phyloP scores from a whole-genome alignment of 345 rosid species.

The Boechera divaricarpa region DNA sequence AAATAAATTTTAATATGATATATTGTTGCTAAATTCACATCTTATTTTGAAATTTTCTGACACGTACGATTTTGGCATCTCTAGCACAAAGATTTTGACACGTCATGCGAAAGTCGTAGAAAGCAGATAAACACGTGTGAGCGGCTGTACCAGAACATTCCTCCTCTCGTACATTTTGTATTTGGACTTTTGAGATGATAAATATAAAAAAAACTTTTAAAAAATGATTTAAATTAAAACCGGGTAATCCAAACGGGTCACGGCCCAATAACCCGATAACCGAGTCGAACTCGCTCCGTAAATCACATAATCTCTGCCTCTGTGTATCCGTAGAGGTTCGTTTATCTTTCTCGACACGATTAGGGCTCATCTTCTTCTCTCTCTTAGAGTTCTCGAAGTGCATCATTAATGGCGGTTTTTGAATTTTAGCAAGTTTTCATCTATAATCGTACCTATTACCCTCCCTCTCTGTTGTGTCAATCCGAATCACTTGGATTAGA shows the following conservation, averaged over 20 bases:
- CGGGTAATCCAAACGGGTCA: not conserved
- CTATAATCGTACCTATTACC: not conserved
- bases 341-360: constrained; percentile 29
- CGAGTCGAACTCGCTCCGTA: constrained; percentile 36
- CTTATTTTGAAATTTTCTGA: not conserved
- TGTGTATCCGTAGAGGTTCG: not conserved
- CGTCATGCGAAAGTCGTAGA: not conserved
- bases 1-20: too few relatives aligned
- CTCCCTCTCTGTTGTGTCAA: not conserved
- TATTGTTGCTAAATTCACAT: too few relatives aligned
- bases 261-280: constrained; percentile 35
- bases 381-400: not conserved
- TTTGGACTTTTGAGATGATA: not conserved
- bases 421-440: not conserved
- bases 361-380: constrained; percentile 26
- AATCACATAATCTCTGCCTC: constrained; percentile 6
- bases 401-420: not conserved
- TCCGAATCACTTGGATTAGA: not conserved
- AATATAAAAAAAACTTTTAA: not conserved
- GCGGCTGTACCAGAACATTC: not conserved
- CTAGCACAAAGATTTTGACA: not conserved
- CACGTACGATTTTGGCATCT: not conserved
- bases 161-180: not conserved
- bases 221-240: not conserved
- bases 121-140: not conserved